Base-by-base conservation (phyloP, 768 basidiomycete genomes). In the Lyophyllum atratum region DNA sequence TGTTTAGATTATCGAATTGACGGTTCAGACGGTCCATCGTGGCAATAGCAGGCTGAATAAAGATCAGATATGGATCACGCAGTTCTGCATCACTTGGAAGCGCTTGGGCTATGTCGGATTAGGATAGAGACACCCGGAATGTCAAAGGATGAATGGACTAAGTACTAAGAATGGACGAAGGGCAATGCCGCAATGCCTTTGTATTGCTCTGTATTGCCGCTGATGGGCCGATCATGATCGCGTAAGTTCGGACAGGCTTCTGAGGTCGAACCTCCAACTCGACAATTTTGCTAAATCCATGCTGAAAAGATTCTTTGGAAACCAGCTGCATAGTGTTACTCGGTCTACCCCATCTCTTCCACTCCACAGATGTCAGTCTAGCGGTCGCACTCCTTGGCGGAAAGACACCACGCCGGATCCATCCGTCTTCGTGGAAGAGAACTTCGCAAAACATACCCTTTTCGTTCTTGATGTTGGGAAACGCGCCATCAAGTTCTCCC, bases 401-500 rank as follows among this genome's bases (percentile, higher is more conserved):
- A 34, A 55, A 40, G 62, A 65, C 54, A 57, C 58, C 14, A 59
- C 54, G n/a, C 45, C 60, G 8, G 52, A 54, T 44, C 47, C 61
- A 47, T 63, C 61, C 28, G 58, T 59, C 24, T 61, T 65, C 45
- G 49, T 65, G 12, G 56, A 74, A 55, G 64, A 69, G 34, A 68
- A 61, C 52, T 70, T 69, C 55, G 61, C 67, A n/a, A 69, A 68
- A 55, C 68, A 69, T 34, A 62, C 70, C 1, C 65, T 75, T 11
- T 74, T 76, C 54, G 76, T 80, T 12, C 58, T 84, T 49, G 71
- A 73, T 58, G 64, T 80, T 54, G 78, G 78, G 56, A 71, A 74
- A 54, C 80, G 81, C 10, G 73, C 83, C 54, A 33, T 79, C 60
- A 84, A 81, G 63, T 77, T 78, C 59, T 77, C 83, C n/a, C 60